Conservation (phyloP, 2,329 filamentous ascomycete species). For the Drechslerella coelobrocha region DNA sequence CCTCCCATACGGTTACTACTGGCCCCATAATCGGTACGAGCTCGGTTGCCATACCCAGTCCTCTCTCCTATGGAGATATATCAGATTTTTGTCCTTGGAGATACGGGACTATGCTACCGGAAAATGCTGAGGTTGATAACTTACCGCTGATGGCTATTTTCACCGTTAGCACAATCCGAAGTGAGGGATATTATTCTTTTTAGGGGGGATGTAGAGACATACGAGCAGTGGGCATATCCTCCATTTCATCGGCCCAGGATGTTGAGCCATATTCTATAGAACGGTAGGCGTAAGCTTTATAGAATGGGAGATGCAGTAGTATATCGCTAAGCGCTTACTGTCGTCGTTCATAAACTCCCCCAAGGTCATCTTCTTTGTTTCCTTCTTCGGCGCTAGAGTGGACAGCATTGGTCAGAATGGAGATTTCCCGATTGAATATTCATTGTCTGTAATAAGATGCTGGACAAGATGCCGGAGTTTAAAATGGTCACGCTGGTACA, state of each 20-base stretch:
- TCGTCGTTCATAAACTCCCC: conserved; percentile 93
- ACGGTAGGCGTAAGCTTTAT: background rate
- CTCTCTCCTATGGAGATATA: conserved; percentile 33
- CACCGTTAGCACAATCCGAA: conserved; percentile 40
- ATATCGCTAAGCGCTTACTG: conserved; percentile 67
- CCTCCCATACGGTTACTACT: conserved; percentile 19
- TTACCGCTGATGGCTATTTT: conserved; percentile 49
- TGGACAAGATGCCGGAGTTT: background rate
- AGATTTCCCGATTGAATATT: background rate
- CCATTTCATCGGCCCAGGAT: conserved; percentile 99
- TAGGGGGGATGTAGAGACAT: conserved; percentile 59
- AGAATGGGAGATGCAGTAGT: background rate
- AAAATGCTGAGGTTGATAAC: conserved; percentile 8
- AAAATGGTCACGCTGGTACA: background rate
- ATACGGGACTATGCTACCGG: background rate
- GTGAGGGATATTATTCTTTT: conserved; percentile 7
- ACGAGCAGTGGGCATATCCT: conserved; percentile 79
- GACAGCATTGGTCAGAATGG: conserved; percentile 56
- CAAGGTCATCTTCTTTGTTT: conserved; percentile 95
- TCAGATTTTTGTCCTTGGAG: conserved; percentile 19
- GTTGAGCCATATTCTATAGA: conserved; percentile 64
- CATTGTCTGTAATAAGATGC: background rate
- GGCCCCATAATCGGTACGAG: conserved; percentile 30
- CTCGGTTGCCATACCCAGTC: conserved; percentile 47
- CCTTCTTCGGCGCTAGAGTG: conserved; percentile 82